Evolutionary conservation across 225 moss, liverwort and hornwort species (phyloP), one percentile per base, ranked within the genome.

Genomic region (Rhytidiadelphus loreus): DNA sequence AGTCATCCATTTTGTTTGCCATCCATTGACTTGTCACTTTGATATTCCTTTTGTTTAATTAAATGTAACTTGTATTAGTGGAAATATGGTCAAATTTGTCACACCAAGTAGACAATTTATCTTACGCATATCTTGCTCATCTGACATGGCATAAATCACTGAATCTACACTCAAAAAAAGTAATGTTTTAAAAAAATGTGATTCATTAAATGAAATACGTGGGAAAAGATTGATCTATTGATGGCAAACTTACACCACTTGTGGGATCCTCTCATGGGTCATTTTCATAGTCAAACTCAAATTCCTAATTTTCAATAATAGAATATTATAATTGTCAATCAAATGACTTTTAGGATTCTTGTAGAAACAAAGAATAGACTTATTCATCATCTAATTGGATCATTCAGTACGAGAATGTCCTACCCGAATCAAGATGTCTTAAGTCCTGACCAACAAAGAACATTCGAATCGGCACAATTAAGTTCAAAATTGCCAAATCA

Each of bases 291-390:
- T 17, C 2, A 28, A 1, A 16, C 44, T 44, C 17, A 28, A 44
- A 28, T 44, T 72, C 11, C 17, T 16, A 44, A 44, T 44, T 44
- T 44, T 29, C 29, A 44, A 16, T 29, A 44, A 9, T 17, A 6
- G 0, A 29, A 17, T 11, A 72, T 0, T 72, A 0, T 2, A 44
- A n/a, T n/a, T n/a, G n/a, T 43, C 16, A 72, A 43, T 28, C 10
- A 10, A 28, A 6, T 72, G 9, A 73, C 1, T 73, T 29, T 73
- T 46, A 30, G 16, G 4, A 2, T 6, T 28, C 43, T 43, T 71
- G 1, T 28, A 9, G 43, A 46, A 72, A 29, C 2, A 72, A 44
- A 44, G 11, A 44, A 1, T 17, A 1, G 10, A 17, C 17, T 28
- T 43, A 29, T 29, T 44, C 17, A 44, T 44, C 72, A 3, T 28